Evolutionary conservation across 345 rosid genomes (phyloP).

Genomic region (Bruguiera parviflora): DNA sequence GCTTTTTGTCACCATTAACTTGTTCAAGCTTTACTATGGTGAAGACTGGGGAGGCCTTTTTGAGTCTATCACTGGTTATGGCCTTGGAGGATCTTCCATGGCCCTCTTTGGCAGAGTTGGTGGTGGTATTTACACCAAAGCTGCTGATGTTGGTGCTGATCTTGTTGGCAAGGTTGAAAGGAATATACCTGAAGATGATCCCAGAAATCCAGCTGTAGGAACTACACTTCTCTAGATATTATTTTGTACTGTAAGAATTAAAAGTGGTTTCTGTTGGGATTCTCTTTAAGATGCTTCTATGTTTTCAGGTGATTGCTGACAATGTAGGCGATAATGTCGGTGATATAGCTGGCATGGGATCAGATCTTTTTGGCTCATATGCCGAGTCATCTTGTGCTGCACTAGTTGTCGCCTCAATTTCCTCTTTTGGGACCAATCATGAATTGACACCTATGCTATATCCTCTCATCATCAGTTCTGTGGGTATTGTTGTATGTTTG

Average conservation of each 20-base stretch:
- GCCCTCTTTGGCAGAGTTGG: constrained; percentile 84
- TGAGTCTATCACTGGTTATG: constrained; percentile 82
- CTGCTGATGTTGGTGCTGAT: constrained; percentile 91
- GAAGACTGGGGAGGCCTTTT: constrained; percentile 82
- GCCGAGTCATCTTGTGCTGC: constrained; percentile 84
- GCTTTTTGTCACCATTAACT: constrained; percentile 61
- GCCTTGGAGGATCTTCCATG: constrained; percentile 89
- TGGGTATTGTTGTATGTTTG: constrained; percentile 66
- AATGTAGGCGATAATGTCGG: constrained; percentile 87
- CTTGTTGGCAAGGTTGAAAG: constrained; percentile 84
- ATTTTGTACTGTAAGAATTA: background rate
- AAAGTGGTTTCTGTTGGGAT: background rate
- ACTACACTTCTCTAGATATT: constrained; percentile 8
- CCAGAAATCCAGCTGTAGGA: constrained; percentile 82
- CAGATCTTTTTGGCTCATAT: constrained; percentile 71
- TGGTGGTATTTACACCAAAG: constrained; percentile 82
- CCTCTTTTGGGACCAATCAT: constrained; percentile 68
- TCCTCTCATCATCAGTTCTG: constrained; percentile 68
- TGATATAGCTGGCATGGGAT: constrained; percentile 85
- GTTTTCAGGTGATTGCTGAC: constrained; percentile 72
- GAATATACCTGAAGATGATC: constrained; percentile 81
- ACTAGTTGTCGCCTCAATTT: constrained; percentile 71
- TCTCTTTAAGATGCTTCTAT: constrained; percentile 13
- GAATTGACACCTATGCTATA: constrained; percentile 67
- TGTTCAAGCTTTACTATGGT: constrained; percentile 69